phyloP scores from a whole-genome alignment of 345 rosid species.

The Eutrema heterophyllum region DNA sequence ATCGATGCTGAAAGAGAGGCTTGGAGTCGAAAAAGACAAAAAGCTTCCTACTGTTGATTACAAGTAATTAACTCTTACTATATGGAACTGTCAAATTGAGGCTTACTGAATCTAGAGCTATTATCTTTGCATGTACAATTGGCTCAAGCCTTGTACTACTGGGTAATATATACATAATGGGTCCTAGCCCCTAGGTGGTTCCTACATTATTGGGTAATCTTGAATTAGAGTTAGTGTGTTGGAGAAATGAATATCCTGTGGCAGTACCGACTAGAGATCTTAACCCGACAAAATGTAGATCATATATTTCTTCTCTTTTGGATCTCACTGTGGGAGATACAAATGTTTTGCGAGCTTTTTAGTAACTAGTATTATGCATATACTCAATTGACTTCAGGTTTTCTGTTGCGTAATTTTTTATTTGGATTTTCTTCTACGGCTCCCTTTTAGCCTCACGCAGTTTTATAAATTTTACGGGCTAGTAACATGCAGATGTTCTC shows the following conservation, averaged over 20 bases:
- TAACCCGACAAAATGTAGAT: background rate
- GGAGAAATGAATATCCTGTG: background rate
- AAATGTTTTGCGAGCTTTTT: background rate
- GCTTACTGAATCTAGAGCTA: slow-evolving; percentile 13
- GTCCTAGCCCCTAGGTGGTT: background rate
- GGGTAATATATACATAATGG: background rate
- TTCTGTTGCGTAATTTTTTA: background rate
- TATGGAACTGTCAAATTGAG: background rate
- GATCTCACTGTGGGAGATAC: background rate
- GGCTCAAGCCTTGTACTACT: slow-evolving; percentile 1
- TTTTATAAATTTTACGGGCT: background rate
- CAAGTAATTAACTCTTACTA: slow-evolving; percentile 42
- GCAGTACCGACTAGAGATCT: background rate
- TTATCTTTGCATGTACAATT: background rate
- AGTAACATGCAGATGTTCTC: background rate
- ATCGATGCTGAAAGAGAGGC: slow-evolving; percentile 76
- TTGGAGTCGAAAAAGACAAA: slow-evolving; percentile 68
- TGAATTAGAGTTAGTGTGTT: background rate
- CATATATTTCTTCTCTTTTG: background rate
- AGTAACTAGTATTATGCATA: background rate
- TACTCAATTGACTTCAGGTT: slow-evolving; percentile 1
- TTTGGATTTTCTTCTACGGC: background rate
- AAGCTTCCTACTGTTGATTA: slow-evolving; percentile 68
- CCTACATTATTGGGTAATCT: background rate
- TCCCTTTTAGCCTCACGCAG: background rate